Conservation (phyloP, 2,329 filamentous ascomycete genomes). For the Davidsoniella virescens region DNA sequence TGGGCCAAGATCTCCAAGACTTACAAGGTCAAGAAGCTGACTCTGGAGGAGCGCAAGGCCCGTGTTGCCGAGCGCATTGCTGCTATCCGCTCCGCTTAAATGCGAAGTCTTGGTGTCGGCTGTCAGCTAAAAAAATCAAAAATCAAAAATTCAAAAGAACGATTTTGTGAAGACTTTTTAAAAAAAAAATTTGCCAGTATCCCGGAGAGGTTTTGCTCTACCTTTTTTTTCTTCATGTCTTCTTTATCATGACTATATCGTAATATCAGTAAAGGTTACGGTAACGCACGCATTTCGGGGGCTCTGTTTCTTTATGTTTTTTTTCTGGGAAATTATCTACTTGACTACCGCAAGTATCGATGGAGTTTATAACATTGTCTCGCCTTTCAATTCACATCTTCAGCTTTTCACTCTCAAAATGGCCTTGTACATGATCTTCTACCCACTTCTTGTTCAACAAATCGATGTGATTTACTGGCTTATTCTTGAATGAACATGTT, state of each 20-base stretch:
- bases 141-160: constrained; percentile 4
- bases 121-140: constrained; percentile 8
- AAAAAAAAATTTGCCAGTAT: background rate
- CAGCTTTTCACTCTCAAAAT: no score
- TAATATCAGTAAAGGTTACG: no score
- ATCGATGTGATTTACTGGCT: no score
- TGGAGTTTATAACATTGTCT: no score
- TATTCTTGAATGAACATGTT: no score
- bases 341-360: no score
- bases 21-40: constrained; percentile 62
- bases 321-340: no score
- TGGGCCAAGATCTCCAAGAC: constrained; percentile 94
- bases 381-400: no score
- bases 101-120: background rate
- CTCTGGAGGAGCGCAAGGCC: constrained; percentile 67
- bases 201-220: background rate
- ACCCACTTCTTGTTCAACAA: no score
- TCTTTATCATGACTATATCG: background rate
- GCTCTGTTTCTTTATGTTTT: no score
- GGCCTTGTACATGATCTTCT: no score
- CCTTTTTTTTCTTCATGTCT: constrained; percentile 6
- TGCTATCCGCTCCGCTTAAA: constrained; percentile 38
- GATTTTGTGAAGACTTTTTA: background rate
- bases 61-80: constrained; percentile 85
- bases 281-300: no score